A percentile compares a stretch with the other conserved stretches of the same genome.
phyloP scores from a whole-genome alignment of 2,329 filamentous ascomycete genomes.

The Sphaerostilbella broomeana region DNA sequence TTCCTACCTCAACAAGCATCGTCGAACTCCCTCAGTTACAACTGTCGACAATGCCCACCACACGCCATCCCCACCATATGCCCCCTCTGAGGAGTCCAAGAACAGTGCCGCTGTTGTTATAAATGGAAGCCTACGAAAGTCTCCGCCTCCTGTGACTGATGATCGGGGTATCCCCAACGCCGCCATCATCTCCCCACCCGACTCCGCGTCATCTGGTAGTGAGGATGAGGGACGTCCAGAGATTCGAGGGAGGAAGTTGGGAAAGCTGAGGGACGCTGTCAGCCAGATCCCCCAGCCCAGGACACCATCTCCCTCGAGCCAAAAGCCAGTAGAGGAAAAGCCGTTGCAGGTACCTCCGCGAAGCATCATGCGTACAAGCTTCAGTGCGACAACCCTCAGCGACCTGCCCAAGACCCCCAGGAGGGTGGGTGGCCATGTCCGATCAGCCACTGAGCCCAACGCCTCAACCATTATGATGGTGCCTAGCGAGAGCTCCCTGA shows the following conservation, averaged over 20 bases:
- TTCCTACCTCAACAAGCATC: slow-evolving; percentile 59
- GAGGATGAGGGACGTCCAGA: slow-evolving; percentile 65
- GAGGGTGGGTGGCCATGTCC: slow-evolving; percentile 42
- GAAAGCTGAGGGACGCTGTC: slow-evolving; percentile 68
- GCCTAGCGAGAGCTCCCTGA: slow-evolving; percentile 43
- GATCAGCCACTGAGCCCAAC: slow-evolving; percentile 50
- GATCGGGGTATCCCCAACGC: slow-evolving; percentile 68
- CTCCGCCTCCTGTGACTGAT: slow-evolving; percentile 73
- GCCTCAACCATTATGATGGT: slow-evolving; percentile 41
- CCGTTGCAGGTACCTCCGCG: neutral
- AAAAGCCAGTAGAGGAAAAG: slow-evolving; percentile 15
- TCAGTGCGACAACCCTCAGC: slow-evolving; percentile 41
- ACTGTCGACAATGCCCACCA: slow-evolving; percentile 20
- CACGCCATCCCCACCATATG: slow-evolving; percentile 31
- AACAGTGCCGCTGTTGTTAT: slow-evolving; percentile 36
- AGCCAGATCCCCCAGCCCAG: slow-evolving; percentile 58
- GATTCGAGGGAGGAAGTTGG: slow-evolving; percentile 41
- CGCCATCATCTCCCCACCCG: slow-evolving; percentile 84
- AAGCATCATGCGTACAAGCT: slow-evolving; percentile 36
- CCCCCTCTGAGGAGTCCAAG: slow-evolving; percentile 37
- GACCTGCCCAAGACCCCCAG: slow-evolving; percentile 31
- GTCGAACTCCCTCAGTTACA: slow-evolving; percentile 48
- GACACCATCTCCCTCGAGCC: slow-evolving; percentile 42
- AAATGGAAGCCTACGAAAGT: slow-evolving; percentile 61
- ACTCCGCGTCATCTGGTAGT: slow-evolving; percentile 73